phyloP scores from a whole-genome alignment of 306 rosid genomes.

The Cajanus cajan region DNA sequence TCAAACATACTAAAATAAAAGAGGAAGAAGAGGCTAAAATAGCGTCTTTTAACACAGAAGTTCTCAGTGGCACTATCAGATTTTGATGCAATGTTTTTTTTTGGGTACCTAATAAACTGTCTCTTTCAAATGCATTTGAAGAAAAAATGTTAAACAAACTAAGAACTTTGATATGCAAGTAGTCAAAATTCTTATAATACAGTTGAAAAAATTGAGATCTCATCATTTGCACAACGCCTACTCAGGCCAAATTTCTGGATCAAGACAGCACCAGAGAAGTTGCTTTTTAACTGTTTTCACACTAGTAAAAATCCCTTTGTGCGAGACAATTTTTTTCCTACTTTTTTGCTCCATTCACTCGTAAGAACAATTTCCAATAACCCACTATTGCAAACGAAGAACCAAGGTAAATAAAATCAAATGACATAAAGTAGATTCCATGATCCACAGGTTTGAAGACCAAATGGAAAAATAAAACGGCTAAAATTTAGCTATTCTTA shows the following conservation, averaged over 20 bases:
- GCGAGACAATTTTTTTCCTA: background rate
- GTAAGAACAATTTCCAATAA: background rate
- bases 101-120: background rate
- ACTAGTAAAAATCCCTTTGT: background rate
- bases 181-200: background rate
- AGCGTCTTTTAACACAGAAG: constrained; percentile 4
- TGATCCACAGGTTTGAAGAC: background rate
- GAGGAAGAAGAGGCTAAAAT: background rate
- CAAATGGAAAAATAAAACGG: background rate
- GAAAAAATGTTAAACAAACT: background rate
- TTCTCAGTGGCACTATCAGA: background rate
- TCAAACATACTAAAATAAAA: constrained; percentile 1
- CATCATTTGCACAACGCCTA: background rate
- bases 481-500: background rate
- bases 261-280: background rate
- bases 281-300: constrained; percentile 1
- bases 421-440: background rate
- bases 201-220: background rate
- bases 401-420: constrained; percentile 1
- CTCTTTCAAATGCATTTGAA: constrained; percentile 6
- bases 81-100: background rate
- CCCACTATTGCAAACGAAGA: background rate
- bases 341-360: background rate
- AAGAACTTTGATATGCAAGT: constrained; percentile 2
- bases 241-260: constrained; percentile 1